Evolutionary conservation across 164 flowering plant species (phyloP), one percentile per base, ranked within the genome.

Genomic region (Litsea cubeba): DNA sequence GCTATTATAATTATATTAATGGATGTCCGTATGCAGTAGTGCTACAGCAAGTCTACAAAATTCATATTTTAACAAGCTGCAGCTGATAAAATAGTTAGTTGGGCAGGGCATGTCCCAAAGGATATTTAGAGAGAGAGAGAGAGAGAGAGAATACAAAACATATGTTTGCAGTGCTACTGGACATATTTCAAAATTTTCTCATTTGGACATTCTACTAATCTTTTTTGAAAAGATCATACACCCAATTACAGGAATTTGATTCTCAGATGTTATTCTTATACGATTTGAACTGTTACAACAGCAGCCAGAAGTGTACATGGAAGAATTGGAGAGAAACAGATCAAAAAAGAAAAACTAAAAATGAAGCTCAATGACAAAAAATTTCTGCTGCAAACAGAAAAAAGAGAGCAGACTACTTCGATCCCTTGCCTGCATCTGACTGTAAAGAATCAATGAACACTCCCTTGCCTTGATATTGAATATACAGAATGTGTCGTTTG

Each of bases 401-500:
- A 65, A 65, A 14, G 22, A 65, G 69, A 65, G 69, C 69, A 65
- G 69, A 65, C 8, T 35, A 65, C 28, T 65, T 30, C n/a, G 15
- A 28, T 65, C 17, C 22, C 40, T 26, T 65, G 69, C 46, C 69
- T 65, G 69, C 69, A 65, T 15, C 69, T 30, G 35, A 65, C n/a
- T 12, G 17, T 54, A 65, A 65, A 65, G 46, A 30, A 65, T 26
- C 22, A 12, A 65, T 26, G 46, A 65, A 28, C 40, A 65, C 30
- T 5, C 69, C 20, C 40, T 30, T 1, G 11, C 69, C 18, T 26
- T 26, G 46, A 65, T 65, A 30, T 15, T 30, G 25, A 65, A 25
- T 30, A 65, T 30, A 30, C 35, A 65, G 28, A 26, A 63, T 23
- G 66, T 25, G 17, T 65, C 69, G 30, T 17, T 65, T 65, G 69